These are phyloP conservation scores for Obelidium mucronatum DNA, from an alignment of 192 early-diverging fungal genomes.

Conservation along the genomic window DNA sequence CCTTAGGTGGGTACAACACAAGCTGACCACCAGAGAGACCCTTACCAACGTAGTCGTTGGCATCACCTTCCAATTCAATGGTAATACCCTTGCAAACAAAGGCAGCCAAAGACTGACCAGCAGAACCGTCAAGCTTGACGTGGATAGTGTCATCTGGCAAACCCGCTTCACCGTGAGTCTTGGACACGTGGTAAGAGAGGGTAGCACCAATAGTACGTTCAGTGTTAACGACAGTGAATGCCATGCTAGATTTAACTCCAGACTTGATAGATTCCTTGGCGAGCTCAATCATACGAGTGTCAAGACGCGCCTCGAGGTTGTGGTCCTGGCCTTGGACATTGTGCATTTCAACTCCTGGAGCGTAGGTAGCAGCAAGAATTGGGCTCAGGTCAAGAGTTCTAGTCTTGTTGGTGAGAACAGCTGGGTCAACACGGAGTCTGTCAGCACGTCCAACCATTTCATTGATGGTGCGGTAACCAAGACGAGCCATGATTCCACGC, in stretches of 20 bases:
- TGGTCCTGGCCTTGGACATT: conserved; percentile 89
- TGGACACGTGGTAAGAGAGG: conserved; percentile 89
- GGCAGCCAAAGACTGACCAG: conserved; percentile 95
- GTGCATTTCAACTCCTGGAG: conserved; percentile 87
- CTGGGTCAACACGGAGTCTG: conserved; percentile 78
- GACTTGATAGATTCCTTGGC: conserved; percentile 73
- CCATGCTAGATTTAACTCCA: conserved; percentile 64
- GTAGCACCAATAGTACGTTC: conserved; percentile 95
- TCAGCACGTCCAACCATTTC: conserved; percentile 98
- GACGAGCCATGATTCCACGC: conserved; percentile 90
- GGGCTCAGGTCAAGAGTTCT: conserved; percentile 83
- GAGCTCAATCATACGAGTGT: conserved; percentile 87
- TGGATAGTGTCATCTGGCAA: conserved; percentile 89
- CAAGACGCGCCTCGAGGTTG: conserved; percentile 82
- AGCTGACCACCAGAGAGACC: conserved; percentile 94
- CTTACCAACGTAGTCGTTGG: conserved; percentile 99
- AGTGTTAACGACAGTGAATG: conserved; percentile 83
- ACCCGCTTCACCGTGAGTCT: conserved; percentile 75
- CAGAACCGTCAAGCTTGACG: conserved; percentile 86
- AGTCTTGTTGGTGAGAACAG: conserved; percentile 82
- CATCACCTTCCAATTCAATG: conserved; percentile 94
- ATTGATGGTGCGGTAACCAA: conserved; percentile 91
- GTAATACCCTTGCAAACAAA: conserved; percentile 91
- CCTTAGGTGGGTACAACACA: conserved; percentile 89
- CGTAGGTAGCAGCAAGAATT: conserved; percentile 85